Base-by-base conservation (phyloP, 2,329 filamentous ascomycete species). In the Verticillium nubilum region DNA sequence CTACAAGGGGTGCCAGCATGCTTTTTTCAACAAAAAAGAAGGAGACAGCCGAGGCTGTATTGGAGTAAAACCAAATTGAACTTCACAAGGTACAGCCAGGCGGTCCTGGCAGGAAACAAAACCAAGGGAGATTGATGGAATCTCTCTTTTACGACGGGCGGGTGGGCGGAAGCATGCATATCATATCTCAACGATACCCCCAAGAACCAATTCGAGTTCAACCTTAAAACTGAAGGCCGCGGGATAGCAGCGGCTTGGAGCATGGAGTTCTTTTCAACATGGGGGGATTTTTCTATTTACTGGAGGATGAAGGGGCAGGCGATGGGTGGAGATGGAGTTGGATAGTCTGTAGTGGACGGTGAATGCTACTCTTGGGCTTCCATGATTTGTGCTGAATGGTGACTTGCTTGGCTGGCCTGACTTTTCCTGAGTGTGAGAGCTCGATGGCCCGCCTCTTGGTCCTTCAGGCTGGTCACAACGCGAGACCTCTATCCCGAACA, bases 181-280 rank as follows among this genome's bases (percentile, higher is more conserved):
- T 71, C 61, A 73, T 68, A 75, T 75, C 73, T 75, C 73, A 75
- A 75, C 73, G 73, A 75, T 75, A 75, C 73, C 73, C 73, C 70
- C 61, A 63, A 56, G 59, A 61, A 63, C 61, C 54, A 42, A 56
- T 50, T 50, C 31, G 37, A 52, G 42, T 50, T 57, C 56, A 42
- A 57, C 29, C 25, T 53, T 29, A 27, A 53, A 57, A 29, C 37
- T 28, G 47, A 52, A 25, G 23, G 56, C 56, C 56, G 42, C 56
- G n/a, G 56, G 37, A 52, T 28, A 31, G 56, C 42, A 31, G 56
- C 42, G 56, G 56, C 42, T 57, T 52, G 56, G 56, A 57, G 56
- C 56, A 57, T 52, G 56, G 56, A 57, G 56, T 57, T 57, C 56
- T 56, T 54, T 58, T 59, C 58, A 56, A 57, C 57, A 52, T n/a